Evolutionary conservation across 2,329 filamentous ascomycete species (phyloP).

Genomic region (Ophiostoma tasmaniense): DNA sequence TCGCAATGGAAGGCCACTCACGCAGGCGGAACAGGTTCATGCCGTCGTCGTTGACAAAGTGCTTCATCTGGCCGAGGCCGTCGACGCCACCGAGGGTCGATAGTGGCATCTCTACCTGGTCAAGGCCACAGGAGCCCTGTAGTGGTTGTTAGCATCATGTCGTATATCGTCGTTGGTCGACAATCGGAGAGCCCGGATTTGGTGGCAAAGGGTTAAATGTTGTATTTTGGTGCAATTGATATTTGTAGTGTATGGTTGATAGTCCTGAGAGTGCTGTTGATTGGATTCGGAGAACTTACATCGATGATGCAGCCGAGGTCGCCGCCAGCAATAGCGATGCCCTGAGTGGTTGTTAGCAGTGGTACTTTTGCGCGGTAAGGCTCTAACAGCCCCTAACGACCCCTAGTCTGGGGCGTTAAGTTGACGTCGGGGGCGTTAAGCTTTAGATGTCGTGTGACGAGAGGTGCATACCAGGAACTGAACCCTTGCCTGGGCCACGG

Average conservation of each 20-base stretch:
- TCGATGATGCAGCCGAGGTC: conserved; percentile 40
- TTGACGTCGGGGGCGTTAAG: not conserved
- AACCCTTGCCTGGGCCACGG: conserved; percentile 13
- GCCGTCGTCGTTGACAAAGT: conserved; percentile 45
- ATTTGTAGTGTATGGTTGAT: not conserved
- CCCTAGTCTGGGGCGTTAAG: not conserved
- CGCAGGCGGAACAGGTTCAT: conserved; percentile 50
- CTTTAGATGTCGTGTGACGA: not conserved
- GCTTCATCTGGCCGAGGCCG: conserved; percentile 42
- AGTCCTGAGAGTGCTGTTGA: not conserved
- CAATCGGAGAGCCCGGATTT: not conserved
- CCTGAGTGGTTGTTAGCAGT: conserved; percentile 42
- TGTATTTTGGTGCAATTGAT: not conserved
- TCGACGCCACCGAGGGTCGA: conserved; percentile 26
- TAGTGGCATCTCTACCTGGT: conserved; percentile 28
- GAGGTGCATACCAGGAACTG: conserved; percentile 14
- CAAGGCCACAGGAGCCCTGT: conserved; percentile 30
- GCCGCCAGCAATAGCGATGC: conserved; percentile 35
- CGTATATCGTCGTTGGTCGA: not conserved
- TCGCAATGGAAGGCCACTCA: not conserved
- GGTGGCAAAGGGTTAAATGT: not conserved
- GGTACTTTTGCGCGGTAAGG: not conserved
- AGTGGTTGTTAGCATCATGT: not conserved
- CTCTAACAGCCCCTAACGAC: not conserved
- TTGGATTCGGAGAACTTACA: conserved; percentile 17